phyloP scores from a whole-genome alignment of 768 basidiomycete genomes.

The Calocybe cyanea region DNA sequence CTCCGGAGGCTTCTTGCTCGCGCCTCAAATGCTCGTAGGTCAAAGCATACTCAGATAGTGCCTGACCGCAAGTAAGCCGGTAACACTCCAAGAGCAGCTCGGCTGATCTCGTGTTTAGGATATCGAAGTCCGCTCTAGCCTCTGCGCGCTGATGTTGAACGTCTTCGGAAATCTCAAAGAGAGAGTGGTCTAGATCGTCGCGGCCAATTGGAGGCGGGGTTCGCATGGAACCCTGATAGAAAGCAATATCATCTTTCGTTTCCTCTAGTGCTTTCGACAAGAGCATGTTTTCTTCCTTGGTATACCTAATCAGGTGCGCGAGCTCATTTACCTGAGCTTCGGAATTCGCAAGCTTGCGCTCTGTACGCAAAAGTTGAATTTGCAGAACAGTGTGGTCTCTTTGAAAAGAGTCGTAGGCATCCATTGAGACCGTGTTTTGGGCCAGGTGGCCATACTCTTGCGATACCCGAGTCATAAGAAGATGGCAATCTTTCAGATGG shows the following conservation, averaged over 20 bases:
- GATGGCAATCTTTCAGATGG: slow-evolving; percentile 49
- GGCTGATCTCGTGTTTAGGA: slow-evolving; percentile 12
- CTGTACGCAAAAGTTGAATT: slow-evolving; percentile 46
- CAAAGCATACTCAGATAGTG: slow-evolving; percentile 27
- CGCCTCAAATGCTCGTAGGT: slow-evolving; percentile 25
- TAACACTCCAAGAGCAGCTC: slow-evolving; percentile 32
- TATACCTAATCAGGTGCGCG: slow-evolving; percentile 56
- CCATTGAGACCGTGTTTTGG: slow-evolving; percentile 34
- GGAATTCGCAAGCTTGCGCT: slow-evolving; percentile 66
- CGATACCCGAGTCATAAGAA: slow-evolving; percentile 43
- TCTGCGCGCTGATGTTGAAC: slow-evolving; percentile 8
- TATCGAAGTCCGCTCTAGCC: slow-evolving; percentile 4
- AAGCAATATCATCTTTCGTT: slow-evolving; percentile 29
- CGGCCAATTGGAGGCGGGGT: not conserved
- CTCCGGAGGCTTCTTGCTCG: slow-evolving; percentile 25
- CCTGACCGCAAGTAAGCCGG: slow-evolving; percentile 28
- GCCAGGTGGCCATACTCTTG: slow-evolving; percentile 53
- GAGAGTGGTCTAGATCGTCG: not conserved
- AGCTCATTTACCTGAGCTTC: slow-evolving; percentile 66
- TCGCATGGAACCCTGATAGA: slow-evolving; percentile 13
- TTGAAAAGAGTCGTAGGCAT: slow-evolving; percentile 35
- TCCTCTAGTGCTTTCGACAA: slow-evolving; percentile 34
- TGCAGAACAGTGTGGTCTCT: slow-evolving; percentile 35
- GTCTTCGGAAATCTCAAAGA: not conserved
- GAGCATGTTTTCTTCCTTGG: slow-evolving; percentile 47